Base-by-base conservation (phyloP, 2,329 filamentous ascomycete genomes). In the Fusarium verticillioides region DNA sequence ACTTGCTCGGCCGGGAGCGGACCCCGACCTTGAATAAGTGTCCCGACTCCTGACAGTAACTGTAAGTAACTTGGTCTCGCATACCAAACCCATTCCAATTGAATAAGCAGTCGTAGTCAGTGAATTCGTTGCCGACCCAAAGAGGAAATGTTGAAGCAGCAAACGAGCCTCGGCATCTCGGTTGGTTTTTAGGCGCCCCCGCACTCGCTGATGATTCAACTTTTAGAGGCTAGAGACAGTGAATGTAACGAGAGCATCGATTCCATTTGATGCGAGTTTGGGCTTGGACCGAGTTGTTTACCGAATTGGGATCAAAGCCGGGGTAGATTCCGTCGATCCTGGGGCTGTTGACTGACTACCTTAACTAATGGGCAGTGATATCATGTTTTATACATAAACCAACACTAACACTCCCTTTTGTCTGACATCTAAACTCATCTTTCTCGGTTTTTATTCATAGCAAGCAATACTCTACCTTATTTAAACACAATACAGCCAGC, bases 141-240 rank as follows among this genome's bases (percentile, higher is more conserved):
- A 69, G 11, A 57, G 44, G 44, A 44, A 63, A 63, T 61, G 30
- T 52, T 60, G 28, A 42, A 52, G 43, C 28, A 52, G 30, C 54
- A 39, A 60, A 61, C 30, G 39, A 69, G 60, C 74, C 74, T 76
- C 73, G 73, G 74, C 60, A 75, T 70, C 65, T 75, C 72, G 75
- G 75, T 63, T 64, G 65, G 34, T 56, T 37, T 28, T 28, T 16
- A 9, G 23, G 19, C 28, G 66, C 65, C 75, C 75, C 75, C 75
- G 75, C 75, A 77, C 69, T 28, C 37, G 39, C 19, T 34, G 32
- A 42, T 36, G 19, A 39, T 44, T 37, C 64, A 66, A 36, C 32
- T 34, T 34, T 34, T 34, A 15, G 13, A 68, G 63, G 63, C 75
- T 59, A 69, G 65, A 18, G 70, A 68, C 66, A 77, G 57, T 42